Evolutionary conservation across 2,329 filamentous ascomycete genomes (phyloP), one percentile per base, ranked within the genome.

Genomic region (Neofusicoccum cordaticola): DNA sequence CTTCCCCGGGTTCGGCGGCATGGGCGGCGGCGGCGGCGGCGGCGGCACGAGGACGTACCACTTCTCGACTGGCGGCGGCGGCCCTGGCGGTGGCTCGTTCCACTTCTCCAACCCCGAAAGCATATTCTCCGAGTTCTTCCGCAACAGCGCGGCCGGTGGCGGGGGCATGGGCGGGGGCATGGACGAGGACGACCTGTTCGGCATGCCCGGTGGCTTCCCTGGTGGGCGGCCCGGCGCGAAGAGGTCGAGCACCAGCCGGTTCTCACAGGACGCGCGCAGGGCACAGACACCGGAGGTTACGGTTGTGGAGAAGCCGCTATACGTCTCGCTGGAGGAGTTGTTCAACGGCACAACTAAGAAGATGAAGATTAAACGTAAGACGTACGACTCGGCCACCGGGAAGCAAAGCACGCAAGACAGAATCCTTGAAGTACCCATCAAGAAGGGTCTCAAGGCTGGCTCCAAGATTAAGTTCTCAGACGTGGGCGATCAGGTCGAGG

Each of bases 381-480:
- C 90, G 17, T 98, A 92, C 76, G 95, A 99, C 77, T 83, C 82
- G 44, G 80, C 88, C 19, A 88, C 85, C 0, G 92, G 92, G 65
- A 97, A 96, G 82, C 88, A 93, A 71, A 91, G 87, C 48, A 90
- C 89, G 2, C 91, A 93, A 66, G 95, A 99, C 71, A 91, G 93
- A 73, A 92, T 97, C 17, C 82, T 99, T 35, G 93, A 96, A 74
- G 94, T 98, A 61, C 92, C 93, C 52, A 97, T 99, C 80, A 98
- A 97, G 81, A 89, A 92, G 5, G 95, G 95, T 66, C 81, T 98
- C 78, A 97, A 98, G 81, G 93, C 96, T 71, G 95, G 95, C 35
- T 96, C 92, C 73, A 99, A 98, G 84, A 97, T 99, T 79, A 97
- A 97, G 80, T 99, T 97, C 75, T 91, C 91, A 74, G 93, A 94